phyloP scores from a whole-genome alignment of 768 basidiomycete genomes.

The Kockovaella imperatae region DNA sequence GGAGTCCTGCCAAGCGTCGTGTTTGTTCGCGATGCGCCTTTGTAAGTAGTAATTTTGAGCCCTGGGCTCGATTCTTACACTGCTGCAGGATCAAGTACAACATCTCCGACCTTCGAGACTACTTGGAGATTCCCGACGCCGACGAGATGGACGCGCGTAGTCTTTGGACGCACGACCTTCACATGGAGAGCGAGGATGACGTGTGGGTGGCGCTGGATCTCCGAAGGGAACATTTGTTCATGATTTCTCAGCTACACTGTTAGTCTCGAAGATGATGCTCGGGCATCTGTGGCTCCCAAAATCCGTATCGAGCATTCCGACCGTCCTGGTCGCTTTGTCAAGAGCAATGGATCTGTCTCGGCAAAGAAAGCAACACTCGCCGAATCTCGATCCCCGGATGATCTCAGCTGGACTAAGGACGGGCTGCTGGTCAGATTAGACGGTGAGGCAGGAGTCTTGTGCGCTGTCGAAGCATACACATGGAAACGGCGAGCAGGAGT shows the following conservation, averaged over 20 bases:
- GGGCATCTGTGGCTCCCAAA: no score
- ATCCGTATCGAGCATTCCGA: no score
- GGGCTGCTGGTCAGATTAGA: conserved; percentile 5
- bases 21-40: not conserved
- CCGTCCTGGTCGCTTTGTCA: not conserved
- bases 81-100: not conserved
- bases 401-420: conserved; percentile 1
- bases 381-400: not conserved
- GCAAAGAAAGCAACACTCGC: not conserved
- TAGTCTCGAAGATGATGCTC: no score
- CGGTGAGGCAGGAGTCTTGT: conserved; percentile 5
- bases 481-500: no score
- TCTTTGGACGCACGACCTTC: not conserved
- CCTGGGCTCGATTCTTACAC: not conserved
- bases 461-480: not conserved
- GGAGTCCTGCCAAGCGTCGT: not conserved
- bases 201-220: no score
- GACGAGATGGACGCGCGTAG: not conserved
- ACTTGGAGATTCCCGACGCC: not conserved
- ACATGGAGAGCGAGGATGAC: not conserved
- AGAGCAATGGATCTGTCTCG: not conserved
- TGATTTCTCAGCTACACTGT: no score
- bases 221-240: no score
- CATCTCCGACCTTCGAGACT: not conserved
- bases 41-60: no score